phyloP scores from a whole-genome alignment of 2,329 filamentous ascomycete species.

The Arthrocladium fulminans region DNA sequence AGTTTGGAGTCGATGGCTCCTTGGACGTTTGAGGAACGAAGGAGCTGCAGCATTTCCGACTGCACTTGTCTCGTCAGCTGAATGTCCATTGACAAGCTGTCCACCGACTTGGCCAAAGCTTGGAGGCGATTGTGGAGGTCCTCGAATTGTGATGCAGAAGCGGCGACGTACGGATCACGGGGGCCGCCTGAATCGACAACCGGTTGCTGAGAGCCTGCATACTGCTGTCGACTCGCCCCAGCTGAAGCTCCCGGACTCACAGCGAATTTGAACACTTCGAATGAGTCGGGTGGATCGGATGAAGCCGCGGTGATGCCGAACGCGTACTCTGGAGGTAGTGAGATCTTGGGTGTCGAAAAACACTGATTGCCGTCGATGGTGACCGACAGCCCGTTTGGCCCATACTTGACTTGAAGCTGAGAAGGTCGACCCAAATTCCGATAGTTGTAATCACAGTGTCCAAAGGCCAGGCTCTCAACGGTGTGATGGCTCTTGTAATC shows the following conservation, averaged over 20 bases:
- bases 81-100: neutral
- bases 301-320: conserved; percentile 84
- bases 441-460: conserved; percentile 83
- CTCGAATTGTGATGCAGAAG: conserved; percentile 56
- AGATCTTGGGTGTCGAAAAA: conserved; percentile 56
- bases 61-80: conserved; percentile 1
- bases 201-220: conserved; percentile 10
- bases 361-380: conserved; percentile 70
- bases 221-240: conserved; percentile 24
- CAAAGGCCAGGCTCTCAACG: conserved; percentile 81
- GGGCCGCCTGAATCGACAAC: conserved; percentile 34
- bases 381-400: conserved; percentile 58
- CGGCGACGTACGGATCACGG: conserved; percentile 38
- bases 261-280: conserved; percentile 82
- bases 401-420: conserved; percentile 64
- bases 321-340: conserved; percentile 68
- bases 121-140: conserved; percentile 61
- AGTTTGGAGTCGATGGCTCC: conserved; percentile 6
- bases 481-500: conserved; percentile 69
- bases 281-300: conserved; percentile 85
- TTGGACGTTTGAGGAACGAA: conserved; percentile 6
- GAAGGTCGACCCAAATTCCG: conserved; percentile 83
- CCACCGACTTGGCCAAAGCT: conserved; percentile 2
- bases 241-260: conserved; percentile 38
- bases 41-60: conserved; percentile 2